phyloP scores from a whole-genome alignment of 2,329 filamentous ascomycete genomes.

The Fusarium succisae region DNA sequence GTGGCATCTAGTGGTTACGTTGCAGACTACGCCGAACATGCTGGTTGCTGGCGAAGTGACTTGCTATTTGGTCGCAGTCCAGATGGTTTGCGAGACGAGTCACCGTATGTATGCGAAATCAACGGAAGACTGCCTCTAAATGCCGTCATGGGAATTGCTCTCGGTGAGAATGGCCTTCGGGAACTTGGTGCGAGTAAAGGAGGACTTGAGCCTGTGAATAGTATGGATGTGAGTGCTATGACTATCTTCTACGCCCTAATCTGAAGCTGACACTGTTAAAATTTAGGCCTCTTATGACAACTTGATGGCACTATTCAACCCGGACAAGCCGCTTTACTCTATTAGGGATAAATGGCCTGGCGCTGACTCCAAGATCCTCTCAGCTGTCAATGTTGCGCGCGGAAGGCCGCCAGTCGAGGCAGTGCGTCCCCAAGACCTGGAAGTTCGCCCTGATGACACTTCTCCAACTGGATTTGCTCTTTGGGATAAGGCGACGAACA shows the following conservation, averaged over 20 bases:
- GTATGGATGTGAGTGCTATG: not conserved
- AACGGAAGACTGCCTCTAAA: conserved; percentile 25
- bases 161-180: not conserved
- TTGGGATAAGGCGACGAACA: not conserved
- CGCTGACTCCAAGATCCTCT: conserved; percentile 7
- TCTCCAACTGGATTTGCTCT: not conserved
- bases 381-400: not conserved
- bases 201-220: conserved; percentile 2
- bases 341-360: conserved; percentile 18
- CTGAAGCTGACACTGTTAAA: not conserved
- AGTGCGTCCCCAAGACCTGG: conserved; percentile 8
- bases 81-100: not conserved
- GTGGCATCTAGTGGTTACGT: not conserved
- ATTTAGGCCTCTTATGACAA: not conserved
- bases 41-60: conserved; percentile 24
- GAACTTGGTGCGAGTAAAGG: conserved; percentile 3
- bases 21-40: conserved; percentile 8
- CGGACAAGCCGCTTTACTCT: conserved; percentile 2
- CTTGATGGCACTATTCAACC: conserved; percentile 7
- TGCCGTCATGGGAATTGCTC: not conserved
- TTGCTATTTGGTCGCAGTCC: conserved; percentile 13
- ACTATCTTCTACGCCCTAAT: no score
- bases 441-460: not conserved
- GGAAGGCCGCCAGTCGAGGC: not conserved
- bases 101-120: conserved; percentile 17